phyloP scores from a whole-genome alignment of 129 eudicot genomes.

The Smallanthus sonchifolius region DNA sequence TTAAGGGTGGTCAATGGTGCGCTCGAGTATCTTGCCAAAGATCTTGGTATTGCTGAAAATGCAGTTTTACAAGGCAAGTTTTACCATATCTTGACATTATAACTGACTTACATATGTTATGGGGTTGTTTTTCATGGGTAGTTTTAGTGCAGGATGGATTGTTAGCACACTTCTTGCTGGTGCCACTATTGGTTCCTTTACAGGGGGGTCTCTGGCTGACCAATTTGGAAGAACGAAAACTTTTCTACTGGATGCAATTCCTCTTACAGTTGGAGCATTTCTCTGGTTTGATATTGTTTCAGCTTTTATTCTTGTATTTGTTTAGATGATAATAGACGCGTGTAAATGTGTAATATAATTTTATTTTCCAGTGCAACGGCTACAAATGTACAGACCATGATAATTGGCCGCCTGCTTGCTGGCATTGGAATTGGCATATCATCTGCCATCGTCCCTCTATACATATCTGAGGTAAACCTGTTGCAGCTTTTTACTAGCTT shows the following conservation, averaged over 20 bases:
- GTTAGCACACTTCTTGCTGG: slow-evolving; percentile 94
- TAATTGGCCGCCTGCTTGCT: slow-evolving; percentile 81
- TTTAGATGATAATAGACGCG: background rate
- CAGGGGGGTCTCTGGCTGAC: slow-evolving; percentile 94
- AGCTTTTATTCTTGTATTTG: background rate
- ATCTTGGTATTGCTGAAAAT: slow-evolving; percentile 85
- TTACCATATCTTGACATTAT: background rate
- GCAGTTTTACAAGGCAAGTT: slow-evolving; percentile 80
- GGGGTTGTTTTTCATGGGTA: background rate
- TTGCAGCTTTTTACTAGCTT: slow-evolving; percentile 10
- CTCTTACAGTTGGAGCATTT: slow-evolving; percentile 84
- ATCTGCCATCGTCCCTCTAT: slow-evolving; percentile 92
- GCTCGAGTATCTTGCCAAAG: slow-evolving; percentile 80
- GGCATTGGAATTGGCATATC: slow-evolving; percentile 98
- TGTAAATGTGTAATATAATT: slow-evolving; percentile 6
- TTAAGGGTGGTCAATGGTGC: slow-evolving; percentile 95
- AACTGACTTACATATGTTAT: background rate
- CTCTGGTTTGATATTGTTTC: slow-evolving; percentile 52
- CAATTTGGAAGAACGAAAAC: slow-evolving; percentile 87
- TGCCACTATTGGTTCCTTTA: slow-evolving; percentile 88
- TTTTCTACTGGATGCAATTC: slow-evolving; percentile 77
- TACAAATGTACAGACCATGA: slow-evolving; percentile 68
- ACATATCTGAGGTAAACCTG: slow-evolving; percentile 80
- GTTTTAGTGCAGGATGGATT: slow-evolving; percentile 65
- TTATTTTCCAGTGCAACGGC: slow-evolving; percentile 68